Percentiles rank a stretch among this genome's conserved stretches.
Evolutionary conservation across 2,329 filamentous ascomycete species (phyloP).

Genomic region (Elsinoe perseae): DNA sequence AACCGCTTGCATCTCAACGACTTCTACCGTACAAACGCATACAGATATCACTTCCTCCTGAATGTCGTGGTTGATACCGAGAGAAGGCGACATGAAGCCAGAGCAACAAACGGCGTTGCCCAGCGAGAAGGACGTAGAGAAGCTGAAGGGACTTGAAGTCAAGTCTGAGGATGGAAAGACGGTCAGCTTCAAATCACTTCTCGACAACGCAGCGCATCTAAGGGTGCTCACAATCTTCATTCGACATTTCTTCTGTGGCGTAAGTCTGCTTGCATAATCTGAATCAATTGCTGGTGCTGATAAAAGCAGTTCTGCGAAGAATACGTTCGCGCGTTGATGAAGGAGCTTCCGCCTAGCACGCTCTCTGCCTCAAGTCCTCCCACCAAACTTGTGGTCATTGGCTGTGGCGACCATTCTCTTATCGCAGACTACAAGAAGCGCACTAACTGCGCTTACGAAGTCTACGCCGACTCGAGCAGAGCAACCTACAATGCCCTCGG

Average conservation of each 20-base stretch:
- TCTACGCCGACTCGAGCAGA: slow-evolving; percentile 30
- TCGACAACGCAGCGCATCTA: slow-evolving; percentile 19
- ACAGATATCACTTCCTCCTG: background rate
- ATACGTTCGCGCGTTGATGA: slow-evolving; percentile 27
- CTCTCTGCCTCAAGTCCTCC: slow-evolving; percentile 22
- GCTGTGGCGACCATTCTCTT: slow-evolving; percentile 28
- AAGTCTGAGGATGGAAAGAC: slow-evolving; percentile 22
- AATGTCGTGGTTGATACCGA: background rate
- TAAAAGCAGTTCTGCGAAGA: slow-evolving; percentile 27
- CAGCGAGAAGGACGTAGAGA: slow-evolving; percentile 7
- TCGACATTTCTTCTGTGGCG: slow-evolving; percentile 36
- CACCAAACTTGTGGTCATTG: slow-evolving; percentile 28
- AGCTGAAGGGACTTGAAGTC: background rate
- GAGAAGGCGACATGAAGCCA: slow-evolving; percentile 1
- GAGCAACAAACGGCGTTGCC: slow-evolving; percentile 3
- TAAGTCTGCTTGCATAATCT: slow-evolving; percentile 20
- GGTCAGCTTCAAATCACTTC: slow-evolving; percentile 25
- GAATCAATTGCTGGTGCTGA: background rate
- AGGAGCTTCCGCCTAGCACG: slow-evolving; percentile 21
- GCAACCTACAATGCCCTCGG: slow-evolving; percentile 27
- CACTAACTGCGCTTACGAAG: slow-evolving; percentile 26
- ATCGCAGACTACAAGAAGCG: slow-evolving; percentile 27
- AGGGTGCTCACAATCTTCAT: slow-evolving; percentile 32
- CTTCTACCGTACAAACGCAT: background rate
- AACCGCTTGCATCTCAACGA: background rate